A percentile compares a stretch with the other conserved stretches of the same genome.
Evolutionary conservation across 2,329 filamentous ascomycete species (phyloP).

Genomic region (Fusarium sacchari): DNA sequence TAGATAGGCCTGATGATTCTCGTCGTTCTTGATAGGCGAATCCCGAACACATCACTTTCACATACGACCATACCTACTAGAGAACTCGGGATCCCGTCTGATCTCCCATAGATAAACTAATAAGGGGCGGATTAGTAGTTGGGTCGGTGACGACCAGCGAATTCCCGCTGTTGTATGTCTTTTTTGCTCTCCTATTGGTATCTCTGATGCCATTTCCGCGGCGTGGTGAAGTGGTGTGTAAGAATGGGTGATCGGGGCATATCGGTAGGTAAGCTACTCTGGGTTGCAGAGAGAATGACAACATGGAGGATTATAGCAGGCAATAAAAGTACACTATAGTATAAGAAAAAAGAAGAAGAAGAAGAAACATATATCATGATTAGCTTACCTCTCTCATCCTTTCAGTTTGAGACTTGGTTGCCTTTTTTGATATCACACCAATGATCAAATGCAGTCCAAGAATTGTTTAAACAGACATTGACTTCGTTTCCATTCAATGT

Average conservation of each 20-base stretch:
- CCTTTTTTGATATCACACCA: background rate
- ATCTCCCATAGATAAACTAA: slow-evolving; percentile 1
- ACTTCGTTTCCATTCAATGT: background rate
- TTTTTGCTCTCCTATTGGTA: background rate
- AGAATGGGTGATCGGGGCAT: background rate
- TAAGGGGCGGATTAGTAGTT: slow-evolving; percentile 7
- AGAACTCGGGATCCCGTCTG: slow-evolving; percentile 5
- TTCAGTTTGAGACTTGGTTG: background rate
- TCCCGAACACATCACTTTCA: background rate
- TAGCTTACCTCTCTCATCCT: background rate
- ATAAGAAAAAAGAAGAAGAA: background rate
- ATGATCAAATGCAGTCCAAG: background rate
- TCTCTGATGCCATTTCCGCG: background rate
- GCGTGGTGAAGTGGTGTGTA: background rate
- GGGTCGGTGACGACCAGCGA: background rate
- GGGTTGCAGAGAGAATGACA: background rate
- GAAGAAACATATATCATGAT: background rate
- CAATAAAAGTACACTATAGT: no score
- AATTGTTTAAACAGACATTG: background rate
- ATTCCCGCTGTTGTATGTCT: slow-evolving; percentile 8
- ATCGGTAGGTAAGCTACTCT: background rate
- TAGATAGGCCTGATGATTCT: background rate
- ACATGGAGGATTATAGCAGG: background rate
- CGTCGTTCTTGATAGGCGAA: background rate
- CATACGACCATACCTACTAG: slow-evolving; percentile 7